Percentiles rank a stretch among this genome's conserved stretches.
These are phyloP conservation scores for Lentinula raphanica DNA, from an alignment of 768 basidiomycete species.

Conservation along the genomic window DNA sequence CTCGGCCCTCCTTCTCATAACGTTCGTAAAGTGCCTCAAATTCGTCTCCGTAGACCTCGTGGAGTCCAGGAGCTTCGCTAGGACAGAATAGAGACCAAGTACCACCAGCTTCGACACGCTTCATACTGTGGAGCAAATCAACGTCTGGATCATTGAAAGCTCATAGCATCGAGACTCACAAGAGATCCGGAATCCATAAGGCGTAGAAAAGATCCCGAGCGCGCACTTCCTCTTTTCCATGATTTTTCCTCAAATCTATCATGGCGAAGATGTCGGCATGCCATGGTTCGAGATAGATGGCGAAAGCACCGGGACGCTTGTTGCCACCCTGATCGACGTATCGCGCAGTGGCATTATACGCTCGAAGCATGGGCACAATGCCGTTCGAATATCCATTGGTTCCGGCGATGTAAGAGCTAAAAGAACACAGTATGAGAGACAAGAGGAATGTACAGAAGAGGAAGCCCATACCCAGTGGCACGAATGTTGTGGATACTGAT, in stretches of 20 bases:
- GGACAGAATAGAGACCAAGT: slow-evolving; percentile 99
- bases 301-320: slow-evolving; percentile 97
- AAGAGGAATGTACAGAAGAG: background rate
- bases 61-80: slow-evolving; percentile 86
- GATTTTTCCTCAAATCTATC: slow-evolving; percentile 96
- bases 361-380: slow-evolving; percentile 98
- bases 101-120: slow-evolving; percentile 83
- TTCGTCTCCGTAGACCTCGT: slow-evolving; percentile 84
- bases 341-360: slow-evolving; percentile 94
- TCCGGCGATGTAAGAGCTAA: slow-evolving; percentile 94
- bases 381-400: slow-evolving; percentile 99
- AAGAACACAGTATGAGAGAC: background rate
- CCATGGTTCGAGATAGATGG: slow-evolving; percentile 99
- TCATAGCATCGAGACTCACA: slow-evolving; percentile 47
- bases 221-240: slow-evolving; percentile 95
- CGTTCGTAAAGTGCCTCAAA: slow-evolving; percentile 82
- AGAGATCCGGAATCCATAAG: slow-evolving; percentile 95
- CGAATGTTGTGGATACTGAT: slow-evolving; percentile 94
- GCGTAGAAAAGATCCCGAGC: slow-evolving; percentile 98
- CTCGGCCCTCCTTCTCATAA: slow-evolving; percentile 89
- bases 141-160: background rate
- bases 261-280: slow-evolving; percentile 97
- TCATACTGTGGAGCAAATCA: slow-evolving; percentile 61
- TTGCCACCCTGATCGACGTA: slow-evolving; percentile 99
- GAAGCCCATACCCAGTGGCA: slow-evolving; percentile 69